Conservation (phyloP, 306 rosid genomes). For the Malus domestica region ASM211411v1 NC_041803.1:5886001-5886500, state of each 20-base stretch:
- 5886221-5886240: conserved; percentile 34
- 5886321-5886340: conserved; percentile 36
- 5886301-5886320: conserved; percentile 20
- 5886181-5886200: background rate
- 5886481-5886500: background rate
- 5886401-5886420: background rate
- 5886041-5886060: conserved; percentile 15
- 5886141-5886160: background rate
- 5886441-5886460: conserved; percentile 10
- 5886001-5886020: conserved; percentile 34
- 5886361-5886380: background rate
- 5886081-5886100: no score
- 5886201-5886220: background rate
- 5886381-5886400: background rate
- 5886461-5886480: conserved; percentile 16
- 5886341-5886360: conserved; percentile 38
- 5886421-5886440: no score
- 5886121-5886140: no score
- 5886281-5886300: conserved; percentile 7
- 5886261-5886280: conserved; percentile 23
- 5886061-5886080: no score
- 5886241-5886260: conserved; percentile 31
- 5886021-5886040: conserved; percentile 56
- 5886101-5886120: no score
- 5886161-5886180: background rate